Percentiles rank a stretch among this genome's conserved stretches.
Evolutionary conservation across 805 yeast species (phyloP).

Genomic region (Metschnikowia peoriensis): DNA sequence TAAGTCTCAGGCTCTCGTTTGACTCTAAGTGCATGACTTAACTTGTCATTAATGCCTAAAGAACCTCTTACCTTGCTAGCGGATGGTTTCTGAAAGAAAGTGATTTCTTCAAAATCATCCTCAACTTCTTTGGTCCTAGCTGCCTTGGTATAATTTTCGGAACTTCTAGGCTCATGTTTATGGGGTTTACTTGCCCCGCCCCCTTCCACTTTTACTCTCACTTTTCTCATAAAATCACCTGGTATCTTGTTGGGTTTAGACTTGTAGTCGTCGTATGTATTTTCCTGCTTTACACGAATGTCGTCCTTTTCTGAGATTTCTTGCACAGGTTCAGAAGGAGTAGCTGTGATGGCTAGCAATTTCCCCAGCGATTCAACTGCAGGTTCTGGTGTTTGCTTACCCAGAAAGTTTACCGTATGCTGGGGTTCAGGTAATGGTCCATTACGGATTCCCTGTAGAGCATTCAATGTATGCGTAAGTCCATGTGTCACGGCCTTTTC

Average conservation of each 20-base stretch:
- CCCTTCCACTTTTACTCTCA: not conserved
- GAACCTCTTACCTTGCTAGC: conserved; percentile 10
- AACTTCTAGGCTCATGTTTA: not conserved
- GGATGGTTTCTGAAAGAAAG: conserved; percentile 26
- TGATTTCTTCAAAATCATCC: conserved; percentile 23
- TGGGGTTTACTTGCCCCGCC: not conserved
- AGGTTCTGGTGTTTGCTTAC: not conserved
- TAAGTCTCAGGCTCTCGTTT: not conserved
- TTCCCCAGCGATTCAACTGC: not conserved
- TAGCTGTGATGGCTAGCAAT: not conserved
- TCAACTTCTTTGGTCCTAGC: not conserved
- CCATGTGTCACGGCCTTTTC: conserved; percentile 4
- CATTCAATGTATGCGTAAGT: conserved; percentile 4
- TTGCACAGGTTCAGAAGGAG: not conserved
- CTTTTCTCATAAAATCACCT: not conserved
- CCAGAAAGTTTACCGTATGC: not conserved
- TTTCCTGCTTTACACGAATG: not conserved
- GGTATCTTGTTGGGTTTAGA: not conserved
- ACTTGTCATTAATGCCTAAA: not conserved
- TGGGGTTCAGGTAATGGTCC: not conserved
- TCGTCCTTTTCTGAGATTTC: not conserved
- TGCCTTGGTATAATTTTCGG: not conserved
- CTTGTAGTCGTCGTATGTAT: not conserved
- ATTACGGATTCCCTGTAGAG: conserved; percentile 1
- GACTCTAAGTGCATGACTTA: not conserved